Conservation (phyloP, 768 basidiomycete genomes). For the Boletellus emodensis region DNA sequence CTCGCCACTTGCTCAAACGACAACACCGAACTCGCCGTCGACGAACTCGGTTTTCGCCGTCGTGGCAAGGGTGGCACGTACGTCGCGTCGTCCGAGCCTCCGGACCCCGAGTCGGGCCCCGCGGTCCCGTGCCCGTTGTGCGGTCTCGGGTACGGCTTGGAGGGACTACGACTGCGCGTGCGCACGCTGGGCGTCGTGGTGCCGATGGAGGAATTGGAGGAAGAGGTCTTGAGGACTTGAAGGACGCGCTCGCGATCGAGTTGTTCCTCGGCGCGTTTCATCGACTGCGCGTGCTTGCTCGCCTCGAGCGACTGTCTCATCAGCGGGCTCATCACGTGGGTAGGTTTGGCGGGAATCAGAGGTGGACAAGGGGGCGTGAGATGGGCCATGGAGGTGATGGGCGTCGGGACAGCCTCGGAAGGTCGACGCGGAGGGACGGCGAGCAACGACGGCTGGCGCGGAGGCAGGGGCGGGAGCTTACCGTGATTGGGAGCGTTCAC, state of each 20-base stretch:
- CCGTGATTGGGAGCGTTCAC: conserved; percentile 7
- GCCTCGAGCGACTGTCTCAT: conserved; percentile 74
- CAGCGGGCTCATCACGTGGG: conserved; percentile 57
- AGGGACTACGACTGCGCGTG: conserved; percentile 31
- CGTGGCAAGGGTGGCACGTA: conserved; percentile 34
- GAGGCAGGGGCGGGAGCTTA: conserved; percentile 30
- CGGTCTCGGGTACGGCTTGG: conserved; percentile 14
- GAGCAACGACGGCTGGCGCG: conserved; percentile 34
- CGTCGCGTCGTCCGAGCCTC: conserved; percentile 20
- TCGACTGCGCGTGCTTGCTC: conserved; percentile 62
- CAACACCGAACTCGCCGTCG: conserved; percentile 30
- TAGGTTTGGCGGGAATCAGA: conserved; percentile 23
- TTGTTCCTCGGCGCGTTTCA: conserved; percentile 65
- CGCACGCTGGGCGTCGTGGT: conserved; percentile 8
- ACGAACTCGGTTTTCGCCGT: conserved; percentile 34
- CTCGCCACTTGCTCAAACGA: conserved; percentile 43
- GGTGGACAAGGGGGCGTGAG: conserved; percentile 11
- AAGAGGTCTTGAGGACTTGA: conserved; percentile 66
- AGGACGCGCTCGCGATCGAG: conserved; percentile 68
- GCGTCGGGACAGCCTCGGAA: conserved; percentile 12
- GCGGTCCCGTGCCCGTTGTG: neutral
- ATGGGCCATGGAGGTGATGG: conserved; percentile 2
- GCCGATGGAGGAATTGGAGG: conserved; percentile 23
- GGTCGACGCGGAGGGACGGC: conserved; percentile 17
- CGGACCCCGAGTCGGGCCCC: neutral